phyloP scores from a whole-genome alignment of 305 asterid genomes.

The Petunia hybrid region DNA sequence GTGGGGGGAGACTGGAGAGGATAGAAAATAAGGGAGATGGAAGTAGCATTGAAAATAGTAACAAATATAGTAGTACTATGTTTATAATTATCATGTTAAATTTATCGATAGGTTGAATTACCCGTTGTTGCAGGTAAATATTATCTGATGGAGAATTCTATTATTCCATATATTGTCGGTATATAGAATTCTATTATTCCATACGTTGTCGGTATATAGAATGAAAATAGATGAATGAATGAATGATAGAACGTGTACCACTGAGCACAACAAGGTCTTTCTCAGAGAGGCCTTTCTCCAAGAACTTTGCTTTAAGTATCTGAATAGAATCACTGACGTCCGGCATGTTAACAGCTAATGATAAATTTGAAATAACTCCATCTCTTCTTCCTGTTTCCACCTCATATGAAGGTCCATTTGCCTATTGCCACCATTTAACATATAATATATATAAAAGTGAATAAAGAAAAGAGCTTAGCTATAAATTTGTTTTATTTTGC shows the following conservation, averaged over 20 bases:
- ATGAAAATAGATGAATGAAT: neutral
- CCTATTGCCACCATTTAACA: slow-evolving; percentile 42
- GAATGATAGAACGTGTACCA: slow-evolving; percentile 52
- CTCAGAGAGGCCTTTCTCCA: slow-evolving; percentile 63
- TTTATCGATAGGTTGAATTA: no score
- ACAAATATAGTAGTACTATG: no score
- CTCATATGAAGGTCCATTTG: slow-evolving; percentile 69
- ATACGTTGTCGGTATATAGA: neutral
- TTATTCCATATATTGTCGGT: no score
- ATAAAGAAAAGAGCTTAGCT: neutral
- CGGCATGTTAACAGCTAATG: slow-evolving; percentile 71
- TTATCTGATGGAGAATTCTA: no score
- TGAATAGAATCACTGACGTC: slow-evolving; percentile 72
- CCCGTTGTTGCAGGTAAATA: no score
- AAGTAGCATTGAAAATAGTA: no score
- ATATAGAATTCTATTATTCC: no score
- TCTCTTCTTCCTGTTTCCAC: slow-evolving; percentile 90
- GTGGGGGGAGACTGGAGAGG: no score
- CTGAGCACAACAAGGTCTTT: slow-evolving; percentile 84
- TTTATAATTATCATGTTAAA: no score
- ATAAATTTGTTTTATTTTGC: neutral
- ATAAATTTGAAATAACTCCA: slow-evolving; percentile 61
- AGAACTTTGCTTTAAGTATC: slow-evolving; percentile 62
- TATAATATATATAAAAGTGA: neutral
- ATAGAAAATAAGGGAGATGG: no score